Percentiles rank a stretch among this genome's conserved stretches.
Conservation (phyloP, 495 filamentous ascomycete species). For the Hypomontagnella monticulosa region DNA sequence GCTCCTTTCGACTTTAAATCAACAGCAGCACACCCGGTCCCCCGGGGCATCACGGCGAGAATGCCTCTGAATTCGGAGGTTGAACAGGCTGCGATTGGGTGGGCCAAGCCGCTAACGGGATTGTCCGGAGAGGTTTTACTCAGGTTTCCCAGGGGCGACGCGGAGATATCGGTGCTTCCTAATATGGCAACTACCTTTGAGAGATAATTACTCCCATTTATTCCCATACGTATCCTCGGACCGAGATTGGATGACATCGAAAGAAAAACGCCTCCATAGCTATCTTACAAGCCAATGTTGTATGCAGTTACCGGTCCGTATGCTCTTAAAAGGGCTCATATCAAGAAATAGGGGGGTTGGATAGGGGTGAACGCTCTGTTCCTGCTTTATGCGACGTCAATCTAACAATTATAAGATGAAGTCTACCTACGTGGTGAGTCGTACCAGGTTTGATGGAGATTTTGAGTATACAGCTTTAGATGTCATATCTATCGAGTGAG, state of each 20-base stretch:
- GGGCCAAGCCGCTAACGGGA: slow-evolving; percentile 44
- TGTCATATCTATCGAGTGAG: too few relatives aligned
- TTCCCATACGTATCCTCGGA: too few relatives aligned
- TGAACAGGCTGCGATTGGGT: slow-evolving; percentile 34
- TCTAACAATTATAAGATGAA: too few relatives aligned
- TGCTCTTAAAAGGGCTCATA: slow-evolving; percentile 1
- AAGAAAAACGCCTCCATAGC: background rate
- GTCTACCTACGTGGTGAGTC: too few relatives aligned
- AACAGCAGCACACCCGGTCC: slow-evolving; percentile 46
- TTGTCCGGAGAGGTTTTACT: slow-evolving; percentile 33
- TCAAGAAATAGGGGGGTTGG: slow-evolving; percentile 10
- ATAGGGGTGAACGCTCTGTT: too few relatives aligned
- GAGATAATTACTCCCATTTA: background rate
- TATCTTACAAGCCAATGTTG: background rate
- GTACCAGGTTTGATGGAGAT: too few relatives aligned
- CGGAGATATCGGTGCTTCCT: slow-evolving; percentile 39
- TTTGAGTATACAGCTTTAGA: too few relatives aligned
- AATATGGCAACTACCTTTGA: background rate
- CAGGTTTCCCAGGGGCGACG: slow-evolving; percentile 11
- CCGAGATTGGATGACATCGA: background rate
- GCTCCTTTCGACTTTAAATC: slow-evolving; percentile 48
- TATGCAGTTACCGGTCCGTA: slow-evolving; percentile 1
- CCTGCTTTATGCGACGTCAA: too few relatives aligned
- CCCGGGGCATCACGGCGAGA: slow-evolving; percentile 43
- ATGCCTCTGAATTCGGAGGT: slow-evolving; percentile 33